These are phyloP conservation scores for Fusarium duplospermum DNA, from an alignment of 2,329 filamentous ascomycete genomes.

Conservation along the genomic window DNA sequence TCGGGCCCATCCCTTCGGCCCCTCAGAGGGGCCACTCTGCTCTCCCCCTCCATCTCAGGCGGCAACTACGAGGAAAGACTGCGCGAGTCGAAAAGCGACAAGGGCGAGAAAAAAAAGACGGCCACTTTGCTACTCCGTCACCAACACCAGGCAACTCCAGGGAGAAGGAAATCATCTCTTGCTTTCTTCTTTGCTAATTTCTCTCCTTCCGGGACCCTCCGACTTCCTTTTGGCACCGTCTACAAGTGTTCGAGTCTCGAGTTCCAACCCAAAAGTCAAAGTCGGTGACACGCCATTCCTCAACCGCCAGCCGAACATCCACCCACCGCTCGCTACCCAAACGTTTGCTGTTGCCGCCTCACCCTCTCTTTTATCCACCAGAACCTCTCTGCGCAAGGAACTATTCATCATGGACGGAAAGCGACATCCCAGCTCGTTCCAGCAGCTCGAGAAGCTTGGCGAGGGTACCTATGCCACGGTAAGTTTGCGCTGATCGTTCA, in stretches of 20 bases:
- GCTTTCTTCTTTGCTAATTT: constrained; percentile 4
- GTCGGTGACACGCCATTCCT: constrained; percentile 30
- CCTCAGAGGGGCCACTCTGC: constrained; percentile 5
- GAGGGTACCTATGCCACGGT: constrained; percentile 99
- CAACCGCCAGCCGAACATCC: constrained; percentile 4
- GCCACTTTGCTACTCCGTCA: constrained; percentile 11
- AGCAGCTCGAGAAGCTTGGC: constrained; percentile 98
- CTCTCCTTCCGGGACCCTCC: not conserved
- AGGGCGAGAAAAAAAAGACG: constrained; percentile 14
- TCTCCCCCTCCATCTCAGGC: constrained; percentile 23
- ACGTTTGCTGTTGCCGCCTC: not conserved
- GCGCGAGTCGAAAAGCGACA: constrained; percentile 21
- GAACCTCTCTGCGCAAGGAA: not conserved
- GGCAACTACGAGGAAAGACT: constrained; percentile 20
- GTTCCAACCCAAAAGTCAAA: constrained; percentile 6
- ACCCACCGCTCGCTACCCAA: constrained; percentile 11
- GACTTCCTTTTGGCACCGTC: not conserved
- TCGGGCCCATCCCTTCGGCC: constrained; percentile 8
- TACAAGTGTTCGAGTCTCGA: not conserved
- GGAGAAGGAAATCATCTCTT: constrained; percentile 4
- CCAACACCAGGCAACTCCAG: constrained; percentile 9
- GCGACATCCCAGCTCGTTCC: constrained; percentile 94
- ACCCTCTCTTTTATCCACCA: constrained; percentile 6
- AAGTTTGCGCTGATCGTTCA: constrained; percentile 48
- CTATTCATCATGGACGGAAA: constrained; percentile 82